Percentiles rank a stretch among this genome's conserved stretches.
These are phyloP conservation scores for Hypericum androsaemum DNA, from an alignment of 345 rosid genomes.

Conservation along the genomic window DNA sequence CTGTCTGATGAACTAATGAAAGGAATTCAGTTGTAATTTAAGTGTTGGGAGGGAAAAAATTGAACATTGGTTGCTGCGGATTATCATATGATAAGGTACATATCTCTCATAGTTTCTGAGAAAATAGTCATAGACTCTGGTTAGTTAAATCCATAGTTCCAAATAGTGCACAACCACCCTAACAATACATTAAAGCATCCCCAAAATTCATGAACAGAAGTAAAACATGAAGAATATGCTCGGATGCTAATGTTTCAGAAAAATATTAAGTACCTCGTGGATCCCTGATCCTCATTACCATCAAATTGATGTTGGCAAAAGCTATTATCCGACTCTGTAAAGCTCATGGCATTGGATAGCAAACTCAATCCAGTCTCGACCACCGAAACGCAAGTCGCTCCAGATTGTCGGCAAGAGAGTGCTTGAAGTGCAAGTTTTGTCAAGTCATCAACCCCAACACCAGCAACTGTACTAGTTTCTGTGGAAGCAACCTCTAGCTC, in stretches of 20 bases:
- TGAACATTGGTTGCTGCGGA: too few relatives aligned
- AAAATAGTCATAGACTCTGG: too few relatives aligned
- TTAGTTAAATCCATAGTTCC: too few relatives aligned
- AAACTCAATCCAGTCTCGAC: slow-evolving; percentile 36
- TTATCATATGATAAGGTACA: too few relatives aligned
- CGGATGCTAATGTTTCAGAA: background rate
- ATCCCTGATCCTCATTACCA: slow-evolving; percentile 16
- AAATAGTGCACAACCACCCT: too few relatives aligned
- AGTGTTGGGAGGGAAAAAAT: too few relatives aligned
- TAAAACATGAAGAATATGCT: too few relatives aligned
- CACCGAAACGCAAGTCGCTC: slow-evolving; percentile 36
- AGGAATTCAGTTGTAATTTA: too few relatives aligned
- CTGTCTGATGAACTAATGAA: too few relatives aligned
- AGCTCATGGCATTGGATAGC: slow-evolving; percentile 27
- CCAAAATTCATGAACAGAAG: too few relatives aligned
- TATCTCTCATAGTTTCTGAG: too few relatives aligned
- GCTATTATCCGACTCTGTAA: slow-evolving; percentile 14
- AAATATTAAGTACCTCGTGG: slow-evolving; percentile 21
- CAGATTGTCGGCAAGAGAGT: slow-evolving; percentile 43
- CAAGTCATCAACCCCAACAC: slow-evolving; percentile 24
- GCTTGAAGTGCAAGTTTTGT: slow-evolving; percentile 25
- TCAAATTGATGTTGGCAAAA: slow-evolving; percentile 15
- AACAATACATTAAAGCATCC: too few relatives aligned
- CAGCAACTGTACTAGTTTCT: slow-evolving; percentile 5
- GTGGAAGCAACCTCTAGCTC: slow-evolving; percentile 1